Evolutionary conservation across 140 eudicot species (phyloP), one percentile per base, ranked within the genome.

Genomic region (Anethum foeniculum): DNA sequence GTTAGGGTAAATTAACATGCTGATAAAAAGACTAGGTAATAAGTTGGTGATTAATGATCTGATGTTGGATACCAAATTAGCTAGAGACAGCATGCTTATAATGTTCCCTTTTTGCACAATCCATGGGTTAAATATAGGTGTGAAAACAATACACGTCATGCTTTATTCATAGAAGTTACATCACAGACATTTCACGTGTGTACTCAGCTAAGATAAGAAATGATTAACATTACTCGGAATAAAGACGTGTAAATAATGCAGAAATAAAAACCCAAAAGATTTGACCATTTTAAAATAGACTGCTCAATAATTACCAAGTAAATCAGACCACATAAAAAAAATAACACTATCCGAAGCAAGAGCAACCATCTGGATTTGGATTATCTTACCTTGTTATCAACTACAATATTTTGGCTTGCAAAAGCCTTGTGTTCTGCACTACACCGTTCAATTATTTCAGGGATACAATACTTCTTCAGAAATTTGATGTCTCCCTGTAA

Each of bases 371-470:
- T 18, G 48, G 65, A 49, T 49, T n/a, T 54, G n/a, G 7, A 1
- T 43, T 4, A 71, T 68, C 80, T 82, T 77, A 95, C 99, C 97
- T 95, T 95, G 90, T 91, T 86, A 83, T 95, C 99, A 71, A 90
- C 87, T 85, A 91, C 85, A 39, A 93, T 88, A 56, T 91, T 96
- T 81, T 88, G 93, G 85, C 81, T 84, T 82, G 90, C 90, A 49
- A 64, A 91, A 80, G 85, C 93, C 60, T 78, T 86, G 43, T 84
- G 97, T 77, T 89, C 97, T 38, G 97, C 98, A 85, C 86, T 90
- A 82, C 98, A 95, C 81, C 98, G 86, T 83, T 95, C 98, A 48
- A 91, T 79, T 41, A 95, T 84, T 87, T 93, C 92, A 58, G 91
- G 81, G 85, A 90, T 83, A 73, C 98, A 95, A 85, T 91, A 93